Conservation (phyloP, 2,329 filamentous ascomycete species). For the Ophiostoma novo-ulmi region DNA sequence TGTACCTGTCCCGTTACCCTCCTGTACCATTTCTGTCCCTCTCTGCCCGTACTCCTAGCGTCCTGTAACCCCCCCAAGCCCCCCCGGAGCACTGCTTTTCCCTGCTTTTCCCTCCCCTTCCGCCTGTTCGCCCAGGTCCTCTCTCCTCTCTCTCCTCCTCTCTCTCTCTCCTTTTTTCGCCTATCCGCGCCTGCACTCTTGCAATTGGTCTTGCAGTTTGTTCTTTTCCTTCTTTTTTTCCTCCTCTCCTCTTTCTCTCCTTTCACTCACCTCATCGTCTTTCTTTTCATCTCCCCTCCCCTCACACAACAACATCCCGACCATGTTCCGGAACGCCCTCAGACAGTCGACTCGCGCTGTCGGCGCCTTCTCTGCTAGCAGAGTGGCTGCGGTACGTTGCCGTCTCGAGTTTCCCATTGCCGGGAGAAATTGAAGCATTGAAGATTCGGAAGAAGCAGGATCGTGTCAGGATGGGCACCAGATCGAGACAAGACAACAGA, state of each 20-base stretch:
- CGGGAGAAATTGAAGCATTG: not conserved
- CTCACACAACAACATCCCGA: constrained; percentile 30
- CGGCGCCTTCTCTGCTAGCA: constrained; percentile 88
- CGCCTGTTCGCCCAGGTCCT: constrained; percentile 10
- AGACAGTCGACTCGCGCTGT: constrained; percentile 93
- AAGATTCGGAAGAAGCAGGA: constrained; percentile 13
- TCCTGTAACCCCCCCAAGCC: not conserved
- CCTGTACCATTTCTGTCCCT: no score
- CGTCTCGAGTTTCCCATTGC: constrained; percentile 1
- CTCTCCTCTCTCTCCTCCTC: constrained; percentile 11
- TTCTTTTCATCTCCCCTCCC: constrained; percentile 15
- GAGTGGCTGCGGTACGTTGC: constrained; percentile 87
- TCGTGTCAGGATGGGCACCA: not conserved
- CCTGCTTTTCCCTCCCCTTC: constrained; percentile 16
- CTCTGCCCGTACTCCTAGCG: not conserved
- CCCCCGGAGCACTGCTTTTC: constrained; percentile 8
- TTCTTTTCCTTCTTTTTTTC: constrained; percentile 47
- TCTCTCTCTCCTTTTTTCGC: constrained; percentile 18
- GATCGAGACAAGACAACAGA: not conserved
- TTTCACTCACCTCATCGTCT: constrained; percentile 6
- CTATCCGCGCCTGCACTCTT: constrained; percentile 43
- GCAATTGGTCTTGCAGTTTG: constrained; percentile 48
- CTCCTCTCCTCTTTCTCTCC: constrained; percentile 19
- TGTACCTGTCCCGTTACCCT: not conserved
- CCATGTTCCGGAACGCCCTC: constrained; percentile 98